phyloP scores from a whole-genome alignment of 1,284 basidiomycete genomes.

The Phellopilus nigrolimitatus region DNA sequence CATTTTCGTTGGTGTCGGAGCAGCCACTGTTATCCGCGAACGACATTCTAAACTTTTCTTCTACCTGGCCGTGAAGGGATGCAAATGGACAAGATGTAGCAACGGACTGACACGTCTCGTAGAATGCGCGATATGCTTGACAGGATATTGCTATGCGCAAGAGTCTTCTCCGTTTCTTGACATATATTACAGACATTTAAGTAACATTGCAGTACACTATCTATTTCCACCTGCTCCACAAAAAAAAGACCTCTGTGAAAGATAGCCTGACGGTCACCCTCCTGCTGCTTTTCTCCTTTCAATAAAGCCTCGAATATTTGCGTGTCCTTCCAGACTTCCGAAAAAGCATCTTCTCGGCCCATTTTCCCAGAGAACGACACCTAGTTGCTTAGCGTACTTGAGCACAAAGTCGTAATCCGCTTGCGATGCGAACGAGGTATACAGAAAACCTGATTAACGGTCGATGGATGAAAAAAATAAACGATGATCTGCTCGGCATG shows the following conservation, averaged over 20 bases:
- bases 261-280: conserved; percentile 10
- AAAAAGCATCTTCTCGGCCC: conserved; percentile 74
- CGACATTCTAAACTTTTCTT: not conserved
- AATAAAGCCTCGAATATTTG: conserved; percentile 75
- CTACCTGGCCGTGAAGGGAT: not conserved
- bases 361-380: conserved; percentile 79
- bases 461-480: conserved; percentile 13
- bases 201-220: not conserved
- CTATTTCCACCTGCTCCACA: not conserved
- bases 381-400: conserved; percentile 79
- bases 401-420: conserved; percentile 86
- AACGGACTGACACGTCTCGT: too few relatives aligned
- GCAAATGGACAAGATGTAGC: too few relatives aligned
- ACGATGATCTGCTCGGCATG: conserved; percentile 25
- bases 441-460: conserved; percentile 65
- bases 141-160: too few relatives aligned
- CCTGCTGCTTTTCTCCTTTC: conserved; percentile 52
- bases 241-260: not conserved
- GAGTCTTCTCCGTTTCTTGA: not conserved
- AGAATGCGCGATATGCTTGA: too few relatives aligned
- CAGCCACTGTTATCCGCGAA: not conserved
- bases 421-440: conserved; percentile 81
- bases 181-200: not conserved
- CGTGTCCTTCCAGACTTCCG: conserved; percentile 75
- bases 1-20: not conserved